Base-by-base conservation (phyloP, 2,329 filamentous ascomycete species). In the Paecilomyces formosus region DNA sequence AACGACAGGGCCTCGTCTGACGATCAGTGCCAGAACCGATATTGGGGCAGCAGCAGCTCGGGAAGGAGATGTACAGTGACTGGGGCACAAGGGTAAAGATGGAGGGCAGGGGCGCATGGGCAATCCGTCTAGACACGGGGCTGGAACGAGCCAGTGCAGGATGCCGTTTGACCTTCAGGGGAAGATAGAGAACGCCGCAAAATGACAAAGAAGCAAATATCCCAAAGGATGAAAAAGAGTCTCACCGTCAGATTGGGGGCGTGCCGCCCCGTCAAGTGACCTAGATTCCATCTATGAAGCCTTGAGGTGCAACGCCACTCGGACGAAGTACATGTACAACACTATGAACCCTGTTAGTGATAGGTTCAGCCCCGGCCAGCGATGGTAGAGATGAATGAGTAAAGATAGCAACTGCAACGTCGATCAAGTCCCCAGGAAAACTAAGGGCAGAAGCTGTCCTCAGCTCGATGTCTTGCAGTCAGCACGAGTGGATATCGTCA, bases 181-280 rank as follows among this genome's bases (percentile, higher is more conserved):
- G 54, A 55, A 49, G 15, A 30, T 55, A 31, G n/a, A 45, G 33
- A 18, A 45, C 39, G 30, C 21, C 11, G 30, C 50, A 52, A 24
- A 22, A 52, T 52, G 50, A 52, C 22, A 52, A 52, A 52, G 26
- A 52, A 21, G 24, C 24, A 26, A 28, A 24, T 13, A 52, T 52
- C 22, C n/a, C 21, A 55, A 45, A 13, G 18, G 33, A 55, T 35
- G 18, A 56, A 30, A 28, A 45, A 22, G 22, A 18, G 30, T 22
- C 55, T 56, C 55, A 56, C 55, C 55, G 55, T 56, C 55, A 28
- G 35, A 45, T 51, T 56, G 21, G 35, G 39, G 39, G 18, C 35
- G 35, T 9, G 55, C 55, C 55, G 24, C 55, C 24, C 22, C 22
- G 45, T 56, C 55, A 56, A 56, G 55, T 56, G 55, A 56, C 35